Evolutionary conservation across 495 filamentous ascomycete species (phyloP).

Genomic region (Neurospora sp.): DNA sequence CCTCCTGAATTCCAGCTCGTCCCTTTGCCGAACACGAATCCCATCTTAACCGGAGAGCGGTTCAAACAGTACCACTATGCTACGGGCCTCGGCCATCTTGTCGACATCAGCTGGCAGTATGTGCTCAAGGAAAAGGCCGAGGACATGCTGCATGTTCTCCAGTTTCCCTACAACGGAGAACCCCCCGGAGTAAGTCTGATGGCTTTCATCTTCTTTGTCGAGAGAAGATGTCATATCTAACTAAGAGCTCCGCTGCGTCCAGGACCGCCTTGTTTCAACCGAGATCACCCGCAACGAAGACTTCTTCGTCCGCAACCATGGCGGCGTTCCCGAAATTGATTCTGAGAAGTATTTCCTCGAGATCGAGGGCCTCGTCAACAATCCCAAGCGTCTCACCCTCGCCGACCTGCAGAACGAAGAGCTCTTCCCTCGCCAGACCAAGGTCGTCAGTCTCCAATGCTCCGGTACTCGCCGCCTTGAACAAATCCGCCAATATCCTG

Average conservation of each 20-base stretch:
- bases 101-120: slow-evolving; percentile 46
- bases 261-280: slow-evolving; percentile 17
- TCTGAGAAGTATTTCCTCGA: slow-evolving; percentile 38
- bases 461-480: slow-evolving; percentile 58
- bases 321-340: slow-evolving; percentile 51
- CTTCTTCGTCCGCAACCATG: slow-evolving; percentile 60
- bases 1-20: slow-evolving; percentile 51
- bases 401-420: slow-evolving; percentile 46
- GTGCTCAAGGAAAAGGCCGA: slow-evolving; percentile 50
- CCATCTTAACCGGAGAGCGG: slow-evolving; percentile 47
- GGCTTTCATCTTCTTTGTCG: not conserved
- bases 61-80: slow-evolving; percentile 59
- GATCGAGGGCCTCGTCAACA: slow-evolving; percentile 46
- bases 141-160: slow-evolving; percentile 58
- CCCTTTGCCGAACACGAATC: slow-evolving; percentile 52
- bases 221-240: not conserved
- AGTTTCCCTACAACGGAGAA: slow-evolving; percentile 66
- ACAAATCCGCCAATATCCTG: slow-evolving; percentile 51
- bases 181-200: slow-evolving; percentile 29
- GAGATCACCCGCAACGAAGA: slow-evolving; percentile 48
- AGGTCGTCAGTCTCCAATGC: slow-evolving; percentile 53
- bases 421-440: slow-evolving; percentile 44
- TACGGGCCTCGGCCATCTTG: slow-evolving; percentile 37
- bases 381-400: slow-evolving; percentile 42
- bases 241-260: not conserved